phyloP scores from a whole-genome alignment of 139 green algal species.

The Coccomyxa sp. region DNA sequence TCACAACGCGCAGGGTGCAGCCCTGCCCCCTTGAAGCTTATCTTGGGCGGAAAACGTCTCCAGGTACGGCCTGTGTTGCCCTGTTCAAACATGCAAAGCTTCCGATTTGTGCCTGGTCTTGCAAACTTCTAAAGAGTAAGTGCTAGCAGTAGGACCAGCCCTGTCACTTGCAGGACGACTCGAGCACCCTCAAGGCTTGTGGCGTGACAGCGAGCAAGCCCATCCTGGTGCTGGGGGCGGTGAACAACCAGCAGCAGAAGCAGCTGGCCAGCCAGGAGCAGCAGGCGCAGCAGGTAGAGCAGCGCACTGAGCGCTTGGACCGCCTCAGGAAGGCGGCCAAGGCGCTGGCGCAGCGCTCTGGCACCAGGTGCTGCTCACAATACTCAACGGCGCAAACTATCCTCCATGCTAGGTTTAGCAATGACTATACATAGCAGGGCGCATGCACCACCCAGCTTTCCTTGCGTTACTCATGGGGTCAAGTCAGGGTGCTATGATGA shows the following conservation, averaged over 20 bases:
- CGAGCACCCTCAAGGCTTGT: slow-evolving; percentile 22
- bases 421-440: too few species aligned
- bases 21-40: slow-evolving; percentile 32
- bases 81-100: neutral
- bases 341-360: slow-evolving; percentile 19
- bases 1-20: neutral
- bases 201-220: slow-evolving; percentile 18
- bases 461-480: too few species aligned
- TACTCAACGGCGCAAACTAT: too few species aligned
- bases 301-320: slow-evolving; percentile 28
- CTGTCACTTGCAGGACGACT: slow-evolving; percentile 25
- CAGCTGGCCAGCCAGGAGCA: slow-evolving; percentile 3
- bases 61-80: slow-evolving; percentile 31
- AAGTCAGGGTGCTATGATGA: too few species aligned
- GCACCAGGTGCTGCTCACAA: slow-evolving; percentile 6
- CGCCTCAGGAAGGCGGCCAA: slow-evolving; percentile 32
- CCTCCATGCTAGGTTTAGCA: too few species aligned
- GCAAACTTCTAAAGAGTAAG: neutral
- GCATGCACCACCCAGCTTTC: too few species aligned
- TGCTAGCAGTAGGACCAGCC: neutral
- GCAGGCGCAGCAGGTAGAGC: neutral
- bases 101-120: neutral
- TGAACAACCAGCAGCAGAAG: neutral
- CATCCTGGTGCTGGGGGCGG: slow-evolving; percentile 36
- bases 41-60: slow-evolving; percentile 36